phyloP scores from a whole-genome alignment of 106 monocot genomes.

The Alisma plantagoaquatica region DNA sequence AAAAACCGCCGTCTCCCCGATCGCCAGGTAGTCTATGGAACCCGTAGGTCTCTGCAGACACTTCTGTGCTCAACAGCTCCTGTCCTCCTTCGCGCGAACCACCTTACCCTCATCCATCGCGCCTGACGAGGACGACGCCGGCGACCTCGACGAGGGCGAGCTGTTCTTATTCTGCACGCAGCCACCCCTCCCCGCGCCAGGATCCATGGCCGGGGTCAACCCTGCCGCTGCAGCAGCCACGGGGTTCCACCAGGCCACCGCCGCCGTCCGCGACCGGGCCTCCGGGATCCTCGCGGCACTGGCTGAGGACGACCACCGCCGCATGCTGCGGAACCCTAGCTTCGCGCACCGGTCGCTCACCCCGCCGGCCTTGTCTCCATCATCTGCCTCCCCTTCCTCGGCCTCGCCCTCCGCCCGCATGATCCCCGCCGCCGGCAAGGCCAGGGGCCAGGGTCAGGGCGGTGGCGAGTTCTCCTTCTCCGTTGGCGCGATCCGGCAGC shows the following conservation, averaged over 20 bases:
- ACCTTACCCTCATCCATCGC: conserved; percentile 4
- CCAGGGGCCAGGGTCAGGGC: too few species aligned
- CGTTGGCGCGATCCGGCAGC: conserved; percentile 23
- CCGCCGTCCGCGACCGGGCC: conserved; percentile 13
- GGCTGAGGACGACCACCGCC: conserved; percentile 24
- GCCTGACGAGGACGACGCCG: conserved; percentile 10
- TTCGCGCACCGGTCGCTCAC: conserved; percentile 19
- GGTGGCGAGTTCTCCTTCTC: conserved; percentile 10
- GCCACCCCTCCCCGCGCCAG: too few species aligned
- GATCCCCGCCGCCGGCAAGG: conserved; percentile 30
- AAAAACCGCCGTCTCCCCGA: too few species aligned
- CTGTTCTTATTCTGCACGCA: conserved; percentile 25
- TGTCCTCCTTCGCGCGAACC: conserved; percentile 20
- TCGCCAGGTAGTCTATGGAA: too few species aligned
- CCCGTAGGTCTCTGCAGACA: too few species aligned
- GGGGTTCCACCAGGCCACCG: conserved; percentile 6
- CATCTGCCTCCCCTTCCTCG: conserved; percentile 24
- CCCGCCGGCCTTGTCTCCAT: conserved; percentile 11
- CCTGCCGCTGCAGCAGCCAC: conserved; percentile 5
- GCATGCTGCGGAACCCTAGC: background rate
- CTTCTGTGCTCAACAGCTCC: too few species aligned
- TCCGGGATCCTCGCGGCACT: conserved; percentile 56
- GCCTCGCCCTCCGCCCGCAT: conserved; percentile 21
- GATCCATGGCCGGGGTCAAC: background rate
- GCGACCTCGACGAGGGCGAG: conserved; percentile 53